A percentile compares a stretch with the other conserved stretches of the same genome.
Evolutionary conservation across 1,139 yeast species (phyloP).

Genomic region (Sugiyamaella xylanicola): DNA sequence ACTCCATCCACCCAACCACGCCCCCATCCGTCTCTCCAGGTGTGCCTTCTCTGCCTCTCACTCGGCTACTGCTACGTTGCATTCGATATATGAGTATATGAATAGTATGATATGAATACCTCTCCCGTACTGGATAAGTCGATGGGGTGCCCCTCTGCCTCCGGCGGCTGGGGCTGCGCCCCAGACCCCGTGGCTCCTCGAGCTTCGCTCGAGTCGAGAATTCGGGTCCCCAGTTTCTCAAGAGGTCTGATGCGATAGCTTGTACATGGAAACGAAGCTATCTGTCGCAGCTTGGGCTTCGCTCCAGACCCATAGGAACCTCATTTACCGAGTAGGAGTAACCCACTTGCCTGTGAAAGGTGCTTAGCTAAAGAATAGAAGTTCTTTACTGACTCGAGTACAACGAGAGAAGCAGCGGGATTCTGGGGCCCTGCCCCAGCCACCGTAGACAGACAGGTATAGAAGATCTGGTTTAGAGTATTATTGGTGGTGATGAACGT

Average conservation of each 20-base stretch:
- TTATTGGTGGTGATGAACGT: neutral
- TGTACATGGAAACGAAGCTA: too few species aligned
- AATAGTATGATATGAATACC: neutral
- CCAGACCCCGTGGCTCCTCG: neutral
- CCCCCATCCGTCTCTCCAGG: too few species aligned
- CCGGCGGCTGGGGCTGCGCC: slow-evolving; percentile 2
- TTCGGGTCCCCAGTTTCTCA: too few species aligned
- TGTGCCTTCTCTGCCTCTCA: neutral
- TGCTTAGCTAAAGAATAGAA: too few species aligned
- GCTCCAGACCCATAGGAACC: too few species aligned
- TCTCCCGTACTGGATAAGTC: neutral
- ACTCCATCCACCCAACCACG: neutral
- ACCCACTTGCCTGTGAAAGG: too few species aligned
- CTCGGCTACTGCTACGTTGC: neutral
- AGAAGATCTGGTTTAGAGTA: slow-evolving; percentile 2
- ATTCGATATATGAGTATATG: neutral
- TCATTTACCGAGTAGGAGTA: too few species aligned
- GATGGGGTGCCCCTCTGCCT: neutral
- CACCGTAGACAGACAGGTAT: neutral
- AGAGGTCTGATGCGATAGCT: too few species aligned
- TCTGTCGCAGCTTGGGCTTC: too few species aligned
- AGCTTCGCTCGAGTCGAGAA: slow-evolving; percentile 1
- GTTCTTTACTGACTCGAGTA: too few species aligned
- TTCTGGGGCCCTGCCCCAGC: neutral
- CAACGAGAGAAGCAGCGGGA: neutral